Evolutionary conservation across 2,329 filamentous ascomycete species (phyloP).

Genomic region (Epichloe uncinata): DNA sequence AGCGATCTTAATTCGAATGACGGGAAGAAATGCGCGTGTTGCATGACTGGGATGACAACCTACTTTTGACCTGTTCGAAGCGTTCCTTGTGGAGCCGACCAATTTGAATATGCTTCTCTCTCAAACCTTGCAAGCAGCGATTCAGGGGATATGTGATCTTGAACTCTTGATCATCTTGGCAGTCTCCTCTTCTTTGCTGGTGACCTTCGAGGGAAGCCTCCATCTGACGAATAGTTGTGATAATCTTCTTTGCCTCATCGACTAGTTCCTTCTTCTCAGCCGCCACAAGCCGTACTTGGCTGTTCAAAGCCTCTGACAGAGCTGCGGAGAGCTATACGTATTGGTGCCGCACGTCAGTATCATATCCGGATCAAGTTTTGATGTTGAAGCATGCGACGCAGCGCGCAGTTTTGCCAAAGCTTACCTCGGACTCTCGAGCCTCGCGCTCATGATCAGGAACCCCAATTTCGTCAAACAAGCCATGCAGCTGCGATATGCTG

Average conservation of each 20-base stretch:
- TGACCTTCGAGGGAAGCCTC: slow-evolving; percentile 77
- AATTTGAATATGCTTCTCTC: slow-evolving; percentile 74
- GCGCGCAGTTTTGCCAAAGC: background rate
- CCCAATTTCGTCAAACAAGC: slow-evolving; percentile 93
- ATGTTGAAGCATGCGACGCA: too few relatives aligned
- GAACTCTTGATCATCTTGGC: slow-evolving; percentile 54
- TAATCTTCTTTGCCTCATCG: slow-evolving; percentile 78
- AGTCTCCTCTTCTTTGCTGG: slow-evolving; percentile 44
- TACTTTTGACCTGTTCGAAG: slow-evolving; percentile 91
- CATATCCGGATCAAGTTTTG: too few relatives aligned
- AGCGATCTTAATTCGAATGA: background rate
- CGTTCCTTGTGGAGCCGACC: slow-evolving; percentile 77
- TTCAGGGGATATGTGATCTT: slow-evolving; percentile 74
- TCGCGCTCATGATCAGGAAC: slow-evolving; percentile 90
- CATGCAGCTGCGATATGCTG: slow-evolving; percentile 86
- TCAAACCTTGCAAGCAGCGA: slow-evolving; percentile 64
- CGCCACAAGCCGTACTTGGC: slow-evolving; percentile 73
- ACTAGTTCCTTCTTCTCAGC: slow-evolving; percentile 80
- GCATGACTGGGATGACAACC: slow-evolving; percentile 17
- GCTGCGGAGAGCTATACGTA: slow-evolving; percentile 66
- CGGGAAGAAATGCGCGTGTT: background rate
- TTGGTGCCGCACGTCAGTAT: background rate
- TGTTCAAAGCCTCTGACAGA: slow-evolving; percentile 81
- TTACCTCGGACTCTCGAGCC: slow-evolving; percentile 72
- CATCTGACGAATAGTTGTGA: slow-evolving; percentile 85